Evolutionary conservation across 2,329 filamentous ascomycete genomes (phyloP).

Genomic region (Alternaria sp.): DNA sequence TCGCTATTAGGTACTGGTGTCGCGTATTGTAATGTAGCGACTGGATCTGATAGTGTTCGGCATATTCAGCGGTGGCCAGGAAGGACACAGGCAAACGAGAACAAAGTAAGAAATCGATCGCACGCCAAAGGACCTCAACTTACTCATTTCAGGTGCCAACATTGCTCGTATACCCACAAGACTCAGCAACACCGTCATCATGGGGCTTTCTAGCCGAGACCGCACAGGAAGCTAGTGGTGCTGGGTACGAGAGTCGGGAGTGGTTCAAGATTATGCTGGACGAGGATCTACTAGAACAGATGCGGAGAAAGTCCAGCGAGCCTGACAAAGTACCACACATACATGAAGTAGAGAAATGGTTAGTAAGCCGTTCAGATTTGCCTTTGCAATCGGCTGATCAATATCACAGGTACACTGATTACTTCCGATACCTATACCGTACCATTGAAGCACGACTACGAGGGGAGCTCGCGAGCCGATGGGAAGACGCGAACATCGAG

Average conservation of each 20-base stretch:
- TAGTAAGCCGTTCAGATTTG: conserved; percentile 25
- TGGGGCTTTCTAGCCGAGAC: conserved; percentile 63
- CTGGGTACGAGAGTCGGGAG: conserved; percentile 55
- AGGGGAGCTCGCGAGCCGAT: conserved; percentile 48
- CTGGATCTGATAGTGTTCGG: conserved; percentile 38
- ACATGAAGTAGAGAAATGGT: conserved; percentile 59
- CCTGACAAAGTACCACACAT: conserved; percentile 36
- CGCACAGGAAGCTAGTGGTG: conserved; percentile 46
- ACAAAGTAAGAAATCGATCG: conserved; percentile 49
- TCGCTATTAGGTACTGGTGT: conserved; percentile 41
- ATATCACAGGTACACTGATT: conserved; percentile 56
- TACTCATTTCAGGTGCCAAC: conserved; percentile 55
- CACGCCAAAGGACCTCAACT: not conserved
- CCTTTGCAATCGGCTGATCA: conserved; percentile 47
- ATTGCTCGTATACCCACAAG: conserved; percentile 57
- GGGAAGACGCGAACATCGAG: conserved; percentile 55
- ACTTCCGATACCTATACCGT: conserved; percentile 56
- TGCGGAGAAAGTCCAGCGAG: conserved; percentile 14
- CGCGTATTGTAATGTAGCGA: conserved; percentile 46
- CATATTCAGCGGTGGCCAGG: conserved; percentile 62
- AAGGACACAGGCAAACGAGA: conserved; percentile 60
- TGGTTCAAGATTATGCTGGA: conserved; percentile 67
- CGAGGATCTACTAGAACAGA: conserved; percentile 47
- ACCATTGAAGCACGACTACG: conserved; percentile 56
- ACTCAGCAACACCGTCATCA: conserved; percentile 51